Evolutionary conservation across 2,329 filamentous ascomycete genomes (phyloP), one percentile per base, ranked within the genome.

Genomic region (Sporothrix globosa): DNA sequence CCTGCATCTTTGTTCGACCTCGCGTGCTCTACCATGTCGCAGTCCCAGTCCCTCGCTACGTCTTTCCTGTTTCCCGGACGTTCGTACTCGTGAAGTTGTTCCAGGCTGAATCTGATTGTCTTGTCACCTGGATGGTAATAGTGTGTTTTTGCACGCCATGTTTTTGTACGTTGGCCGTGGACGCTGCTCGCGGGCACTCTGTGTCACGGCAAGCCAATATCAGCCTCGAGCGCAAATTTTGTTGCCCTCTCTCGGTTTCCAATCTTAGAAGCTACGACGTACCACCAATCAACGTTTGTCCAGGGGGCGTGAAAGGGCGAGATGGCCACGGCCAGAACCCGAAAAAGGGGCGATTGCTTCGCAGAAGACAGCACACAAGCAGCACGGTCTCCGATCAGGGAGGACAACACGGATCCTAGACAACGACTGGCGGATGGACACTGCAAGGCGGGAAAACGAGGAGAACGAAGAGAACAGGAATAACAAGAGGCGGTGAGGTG

Each of bases 51-150:
- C 34, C 52, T 68, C 67, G 67, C 17, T 58, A 54, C 50, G 34
- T 56, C 50, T 54, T 67, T 67, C 65, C 63, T 41, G 30, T 67
- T 67, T 67, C 56, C 56, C 34, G 44, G 11, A 44, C n/a, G 2
- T 14, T n/a, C 39, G 46, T 2, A 46, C 21, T 27, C 56, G 56
- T 44, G 58, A n/a, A 27, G 56, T 63, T 27, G 39, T 39, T 39
- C 58, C n/a, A 27, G 14, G 11, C 17, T 24, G 41, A 46, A 39
- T 4, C n/a, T 27, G 10, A 46, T 46, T 10, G n/a, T 61, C 19
- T 61, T 44, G n/a, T 27, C 11, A 17, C 39, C 41, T 46, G n/a
- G 27, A 39, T 30, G 30, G 56, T 5, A 41, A 39, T 39, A 27
- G 54, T 34, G 54, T 58, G 17, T 46, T 44, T 19, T 39, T 13